Percentiles rank a stretch among this genome's conserved stretches.
Evolutionary conservation across 164 flowering plant species (phyloP).

Genomic region (Umbellularia californica): DNA sequence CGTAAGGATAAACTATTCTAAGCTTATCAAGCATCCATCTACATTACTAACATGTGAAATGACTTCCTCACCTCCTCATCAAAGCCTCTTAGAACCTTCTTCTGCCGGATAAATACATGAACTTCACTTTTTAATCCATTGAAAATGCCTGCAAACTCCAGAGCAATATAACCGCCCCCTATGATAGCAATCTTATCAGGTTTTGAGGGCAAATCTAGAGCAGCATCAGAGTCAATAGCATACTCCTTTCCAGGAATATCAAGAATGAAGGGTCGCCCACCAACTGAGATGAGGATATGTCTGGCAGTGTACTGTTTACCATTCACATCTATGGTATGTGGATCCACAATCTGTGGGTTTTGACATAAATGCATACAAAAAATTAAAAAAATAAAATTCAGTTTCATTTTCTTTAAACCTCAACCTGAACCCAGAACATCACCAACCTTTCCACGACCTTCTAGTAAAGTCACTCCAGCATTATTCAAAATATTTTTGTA

Average conservation of each 20-base stretch:
- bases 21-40: conserved; percentile 2
- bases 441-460: conserved; percentile 98
- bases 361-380: conserved; percentile 8
- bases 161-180: conserved; percentile 96
- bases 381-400: background rate
- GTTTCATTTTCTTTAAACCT: background rate
- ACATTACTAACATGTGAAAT: background rate
- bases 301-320: conserved; percentile 83
- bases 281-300: conserved; percentile 85
- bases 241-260: conserved; percentile 88
- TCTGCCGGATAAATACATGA: conserved; percentile 91
- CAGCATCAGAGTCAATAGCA: conserved; percentile 94
- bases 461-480: conserved; percentile 73
- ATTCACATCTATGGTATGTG: conserved; percentile 90
- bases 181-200: conserved; percentile 89
- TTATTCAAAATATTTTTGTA: conserved; percentile 84
- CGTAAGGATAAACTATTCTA: background rate
- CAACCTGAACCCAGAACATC: conserved; percentile 18
- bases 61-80: conserved; percentile 76
- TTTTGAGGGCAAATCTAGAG: conserved; percentile 89
- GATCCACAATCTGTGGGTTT: conserved; percentile 62
- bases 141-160: conserved; percentile 98
- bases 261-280: conserved; percentile 92
- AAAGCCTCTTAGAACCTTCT: conserved; percentile 85
- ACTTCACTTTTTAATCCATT: conserved; percentile 88